phyloP scores from a whole-genome alignment of 148 eudicot genomes.

The Tetragonia tetragonoides region DNA sequence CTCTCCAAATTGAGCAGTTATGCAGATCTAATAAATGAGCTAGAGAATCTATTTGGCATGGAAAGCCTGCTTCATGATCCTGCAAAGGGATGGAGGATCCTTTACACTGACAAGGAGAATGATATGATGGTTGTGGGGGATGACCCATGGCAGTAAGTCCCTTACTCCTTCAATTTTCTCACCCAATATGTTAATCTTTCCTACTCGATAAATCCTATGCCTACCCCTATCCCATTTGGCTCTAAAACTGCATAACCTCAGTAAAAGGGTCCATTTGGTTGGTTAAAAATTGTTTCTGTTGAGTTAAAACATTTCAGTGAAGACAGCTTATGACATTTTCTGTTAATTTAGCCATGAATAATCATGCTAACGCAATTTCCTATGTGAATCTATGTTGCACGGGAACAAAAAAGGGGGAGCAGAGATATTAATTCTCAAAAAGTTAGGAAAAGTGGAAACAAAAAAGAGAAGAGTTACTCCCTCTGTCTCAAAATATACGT shows the following conservation, averaged over 20 bases:
- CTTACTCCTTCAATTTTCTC: background rate
- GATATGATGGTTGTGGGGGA: slow-evolving; percentile 95
- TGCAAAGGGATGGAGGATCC: slow-evolving; percentile 69
- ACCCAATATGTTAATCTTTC: background rate
- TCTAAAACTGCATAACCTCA: too few relatives aligned
- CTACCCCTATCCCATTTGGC: background rate
- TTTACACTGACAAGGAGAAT: slow-evolving; percentile 80
- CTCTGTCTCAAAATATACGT: too few relatives aligned
- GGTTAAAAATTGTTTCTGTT: too few relatives aligned
- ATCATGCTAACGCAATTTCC: background rate
- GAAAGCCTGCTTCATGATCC: slow-evolving; percentile 76
- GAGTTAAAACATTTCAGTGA: too few relatives aligned
- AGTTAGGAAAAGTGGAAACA: too few relatives aligned
- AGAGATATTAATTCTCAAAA: too few relatives aligned
- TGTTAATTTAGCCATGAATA: background rate
- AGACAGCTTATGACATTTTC: too few relatives aligned
- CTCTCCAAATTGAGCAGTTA: slow-evolving; percentile 63
- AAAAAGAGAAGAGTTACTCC: too few relatives aligned
- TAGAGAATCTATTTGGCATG: slow-evolving; percentile 78
- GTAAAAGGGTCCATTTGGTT: too few relatives aligned
- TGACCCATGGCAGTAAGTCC: slow-evolving; percentile 90
- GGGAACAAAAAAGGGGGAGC: too few relatives aligned
- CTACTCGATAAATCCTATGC: background rate
- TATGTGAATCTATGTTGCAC: too few relatives aligned
- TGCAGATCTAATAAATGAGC: slow-evolving; percentile 55